Conservation (phyloP, 345 rosid species). For the Gossypium australe region DNA sequence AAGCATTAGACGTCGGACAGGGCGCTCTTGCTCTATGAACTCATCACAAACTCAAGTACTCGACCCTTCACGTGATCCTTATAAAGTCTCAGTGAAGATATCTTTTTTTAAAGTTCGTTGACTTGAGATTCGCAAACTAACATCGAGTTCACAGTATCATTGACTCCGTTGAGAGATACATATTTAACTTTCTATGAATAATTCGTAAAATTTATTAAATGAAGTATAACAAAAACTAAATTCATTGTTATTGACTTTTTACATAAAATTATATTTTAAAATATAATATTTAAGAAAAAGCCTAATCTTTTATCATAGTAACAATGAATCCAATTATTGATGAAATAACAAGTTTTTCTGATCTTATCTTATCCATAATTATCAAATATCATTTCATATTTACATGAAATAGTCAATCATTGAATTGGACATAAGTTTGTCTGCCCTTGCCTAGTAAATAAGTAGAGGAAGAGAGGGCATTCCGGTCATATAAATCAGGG, state of each 20-base stretch:
- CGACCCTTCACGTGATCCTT: too few relatives aligned
- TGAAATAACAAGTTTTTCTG: neutral
- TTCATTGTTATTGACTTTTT: too few relatives aligned
- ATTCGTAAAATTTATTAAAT: too few relatives aligned
- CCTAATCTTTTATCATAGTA: neutral
- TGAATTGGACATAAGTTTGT: neutral
- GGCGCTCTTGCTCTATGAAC: too few relatives aligned
- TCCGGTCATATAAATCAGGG: neutral
- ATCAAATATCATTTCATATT: neutral
- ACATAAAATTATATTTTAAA: too few relatives aligned
- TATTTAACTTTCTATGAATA: accelerated
- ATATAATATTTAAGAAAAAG: neutral
- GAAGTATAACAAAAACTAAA: too few relatives aligned
- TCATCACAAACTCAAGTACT: too few relatives aligned
- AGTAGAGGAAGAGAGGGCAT: neutral
- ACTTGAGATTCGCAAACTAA: too few relatives aligned
- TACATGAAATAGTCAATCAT: neutral
- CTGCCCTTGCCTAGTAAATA: neutral
- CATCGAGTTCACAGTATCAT: too few relatives aligned
- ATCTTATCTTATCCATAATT: neutral
- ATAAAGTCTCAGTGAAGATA: too few relatives aligned
- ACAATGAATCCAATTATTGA: neutral
- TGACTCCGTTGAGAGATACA: too few relatives aligned
- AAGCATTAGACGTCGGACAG: too few relatives aligned
- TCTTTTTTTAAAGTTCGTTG: accelerated